Evolutionary conservation across 306 rosid species (phyloP).

Genomic region (Castanea sativa): DNA sequence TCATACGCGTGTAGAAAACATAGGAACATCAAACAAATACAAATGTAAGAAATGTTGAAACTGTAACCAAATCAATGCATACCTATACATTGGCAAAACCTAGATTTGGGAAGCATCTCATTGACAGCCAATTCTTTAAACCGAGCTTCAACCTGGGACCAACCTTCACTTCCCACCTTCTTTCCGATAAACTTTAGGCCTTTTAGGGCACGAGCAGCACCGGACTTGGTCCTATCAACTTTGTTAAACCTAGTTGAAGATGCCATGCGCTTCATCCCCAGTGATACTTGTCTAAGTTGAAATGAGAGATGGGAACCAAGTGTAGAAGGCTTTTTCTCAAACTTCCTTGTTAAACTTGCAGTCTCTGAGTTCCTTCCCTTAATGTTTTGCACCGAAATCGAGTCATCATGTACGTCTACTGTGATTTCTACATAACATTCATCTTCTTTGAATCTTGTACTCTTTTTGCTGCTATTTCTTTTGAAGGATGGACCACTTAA

Average conservation of each 20-base stretch:
- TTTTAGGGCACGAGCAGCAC: constrained; percentile 69
- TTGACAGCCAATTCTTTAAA: constrained; percentile 54
- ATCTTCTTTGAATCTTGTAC: constrained; percentile 51
- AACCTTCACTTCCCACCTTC: constrained; percentile 64
- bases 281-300: constrained; percentile 65
- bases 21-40: no score
- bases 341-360: constrained; percentile 49
- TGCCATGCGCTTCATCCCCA: constrained; percentile 68
- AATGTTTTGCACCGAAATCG: constrained; percentile 65
- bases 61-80: neutral
- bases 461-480: constrained; percentile 44
- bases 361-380: constrained; percentile 68
- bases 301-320: constrained; percentile 45
- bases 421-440: constrained; percentile 70
- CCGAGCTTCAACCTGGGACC: constrained; percentile 62
- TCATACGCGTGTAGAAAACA: no score
- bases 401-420: constrained; percentile 63
- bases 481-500: constrained; percentile 58
- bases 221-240: constrained; percentile 64
- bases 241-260: constrained; percentile 54
- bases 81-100: constrained; percentile 82
- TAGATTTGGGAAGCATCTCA: constrained; percentile 56
- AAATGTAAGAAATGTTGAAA: neutral
- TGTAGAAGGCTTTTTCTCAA: constrained; percentile 50
- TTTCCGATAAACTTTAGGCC: constrained; percentile 82